A percentile compares a stretch with the other conserved stretches of the same genome.
These are phyloP conservation scores for Mycena galericulata DNA, from an alignment of 768 basidiomycete genomes.

Conservation along the genomic window DNA sequence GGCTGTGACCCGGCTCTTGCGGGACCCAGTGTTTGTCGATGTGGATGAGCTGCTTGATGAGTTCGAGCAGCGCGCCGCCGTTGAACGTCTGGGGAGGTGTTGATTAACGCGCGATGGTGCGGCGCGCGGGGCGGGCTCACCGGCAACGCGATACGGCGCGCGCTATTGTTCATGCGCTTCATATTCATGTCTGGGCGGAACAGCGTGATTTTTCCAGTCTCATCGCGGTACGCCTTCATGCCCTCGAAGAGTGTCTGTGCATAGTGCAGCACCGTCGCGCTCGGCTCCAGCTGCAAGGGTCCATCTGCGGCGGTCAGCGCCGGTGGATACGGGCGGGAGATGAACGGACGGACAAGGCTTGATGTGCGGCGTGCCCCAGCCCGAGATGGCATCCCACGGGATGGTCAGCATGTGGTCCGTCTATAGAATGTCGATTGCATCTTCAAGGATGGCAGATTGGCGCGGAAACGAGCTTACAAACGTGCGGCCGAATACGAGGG, in stretches of 20 bases:
- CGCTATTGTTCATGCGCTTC: slow-evolving; percentile 93
- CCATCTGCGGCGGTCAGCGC: slow-evolving; percentile 61
- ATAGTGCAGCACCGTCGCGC: slow-evolving; percentile 89
- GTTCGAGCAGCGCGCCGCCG: slow-evolving; percentile 75
- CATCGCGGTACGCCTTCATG: slow-evolving; percentile 91
- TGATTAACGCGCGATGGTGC: slow-evolving; percentile 1
- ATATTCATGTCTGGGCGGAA: slow-evolving; percentile 99
- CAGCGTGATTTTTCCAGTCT: slow-evolving; percentile 78
- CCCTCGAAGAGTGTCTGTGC: slow-evolving; percentile 94
- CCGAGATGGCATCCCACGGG: slow-evolving; percentile 76
- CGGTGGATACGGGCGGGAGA: slow-evolving; percentile 13
- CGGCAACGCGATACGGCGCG: slow-evolving; percentile 80
- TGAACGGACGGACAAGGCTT: slow-evolving; percentile 75
- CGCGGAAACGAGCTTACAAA: slow-evolving; percentile 65
- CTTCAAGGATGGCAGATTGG: slow-evolving; percentile 24
- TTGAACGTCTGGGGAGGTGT: slow-evolving; percentile 73
- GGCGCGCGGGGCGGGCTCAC: slow-evolving; percentile 57
- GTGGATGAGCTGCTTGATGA: slow-evolving; percentile 88
- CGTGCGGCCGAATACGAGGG: slow-evolving; percentile 85
- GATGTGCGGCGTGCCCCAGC: slow-evolving; percentile 89
- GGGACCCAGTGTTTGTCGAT: slow-evolving; percentile 95
- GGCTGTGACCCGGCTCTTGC: slow-evolving; percentile 84
- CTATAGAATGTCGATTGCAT: slow-evolving; percentile 46
- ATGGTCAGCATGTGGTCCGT: slow-evolving; percentile 90
- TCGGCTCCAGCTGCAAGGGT: slow-evolving; percentile 80